These are phyloP conservation scores for Amorphotheca resinae DNA, from an alignment of 495 filamentous ascomycete species.

Conservation along the genomic window DNA sequence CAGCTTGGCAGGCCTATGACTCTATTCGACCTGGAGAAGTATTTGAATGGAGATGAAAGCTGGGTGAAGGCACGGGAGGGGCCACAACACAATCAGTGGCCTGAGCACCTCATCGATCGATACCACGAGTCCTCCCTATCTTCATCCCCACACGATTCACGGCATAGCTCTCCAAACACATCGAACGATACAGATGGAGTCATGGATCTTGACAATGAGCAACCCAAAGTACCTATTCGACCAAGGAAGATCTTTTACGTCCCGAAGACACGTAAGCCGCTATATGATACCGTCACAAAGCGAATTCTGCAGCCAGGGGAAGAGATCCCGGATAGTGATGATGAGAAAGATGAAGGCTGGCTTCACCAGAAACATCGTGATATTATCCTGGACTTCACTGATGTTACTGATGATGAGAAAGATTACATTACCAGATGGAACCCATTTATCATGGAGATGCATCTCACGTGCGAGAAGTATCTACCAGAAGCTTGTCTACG, in stretches of 20 bases:
- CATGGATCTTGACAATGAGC: slow-evolving; percentile 10
- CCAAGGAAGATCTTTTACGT: slow-evolving; percentile 26
- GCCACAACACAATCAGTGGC: slow-evolving; percentile 24
- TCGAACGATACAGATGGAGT: slow-evolving; percentile 10
- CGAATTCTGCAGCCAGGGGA: slow-evolving; percentile 32
- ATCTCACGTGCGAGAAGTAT: slow-evolving; percentile 33
- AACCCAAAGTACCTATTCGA: slow-evolving; percentile 10
- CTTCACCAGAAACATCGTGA: slow-evolving; percentile 39
- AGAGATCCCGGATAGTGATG: slow-evolving; percentile 26
- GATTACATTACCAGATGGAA: slow-evolving; percentile 42
- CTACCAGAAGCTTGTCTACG: slow-evolving; percentile 30
- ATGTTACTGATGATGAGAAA: slow-evolving; percentile 35
- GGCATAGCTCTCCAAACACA: slow-evolving; percentile 22
- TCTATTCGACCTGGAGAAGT: slow-evolving; percentile 28
- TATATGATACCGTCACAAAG: slow-evolving; percentile 39
- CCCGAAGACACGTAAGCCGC: slow-evolving; percentile 34
- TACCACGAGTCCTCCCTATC: slow-evolving; percentile 13
- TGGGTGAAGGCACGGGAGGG: slow-evolving; percentile 30
- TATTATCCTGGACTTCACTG: slow-evolving; percentile 36
- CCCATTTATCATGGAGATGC: slow-evolving; percentile 31
- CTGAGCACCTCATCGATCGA: slow-evolving; percentile 11
- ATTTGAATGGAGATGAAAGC: slow-evolving; percentile 29
- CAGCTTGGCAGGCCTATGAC: slow-evolving; percentile 27
- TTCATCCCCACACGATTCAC: slow-evolving; percentile 16
- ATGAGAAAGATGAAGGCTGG: slow-evolving; percentile 34